These are phyloP conservation scores for Annulohypoxylon nitens DNA, from an alignment of 495 filamentous ascomycete species.

Conservation along the genomic window DNA sequence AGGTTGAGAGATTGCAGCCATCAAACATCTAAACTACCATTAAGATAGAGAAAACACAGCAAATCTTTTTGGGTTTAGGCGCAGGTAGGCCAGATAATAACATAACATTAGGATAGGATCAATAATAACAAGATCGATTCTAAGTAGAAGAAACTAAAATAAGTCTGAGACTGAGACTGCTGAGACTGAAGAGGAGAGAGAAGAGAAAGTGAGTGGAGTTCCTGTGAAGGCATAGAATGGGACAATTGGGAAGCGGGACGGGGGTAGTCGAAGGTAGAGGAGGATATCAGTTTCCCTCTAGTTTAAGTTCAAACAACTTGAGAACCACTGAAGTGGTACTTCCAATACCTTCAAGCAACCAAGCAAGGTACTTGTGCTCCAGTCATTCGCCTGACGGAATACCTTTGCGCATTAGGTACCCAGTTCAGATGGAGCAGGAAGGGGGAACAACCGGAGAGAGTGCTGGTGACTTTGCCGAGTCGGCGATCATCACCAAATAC, in stretches of 20 bases:
- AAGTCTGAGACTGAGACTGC: slow-evolving; percentile 23
- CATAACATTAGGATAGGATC: slow-evolving; percentile 42
- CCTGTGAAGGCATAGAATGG: slow-evolving; percentile 45
- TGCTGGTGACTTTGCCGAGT: slow-evolving; percentile 24
- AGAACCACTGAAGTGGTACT: slow-evolving; percentile 10
- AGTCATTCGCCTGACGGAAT: slow-evolving; percentile 43
- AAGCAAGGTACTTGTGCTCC: slow-evolving; percentile 20
- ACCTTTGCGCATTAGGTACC: slow-evolving; percentile 40
- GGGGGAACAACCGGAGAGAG: slow-evolving; percentile 8
- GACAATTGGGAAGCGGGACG: slow-evolving; percentile 48
- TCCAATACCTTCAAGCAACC: neutral
- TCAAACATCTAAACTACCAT: slow-evolving; percentile 48
- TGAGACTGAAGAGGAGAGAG: neutral
- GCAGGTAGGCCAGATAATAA: slow-evolving; percentile 33
- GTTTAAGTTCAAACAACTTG: slow-evolving; percentile 4
- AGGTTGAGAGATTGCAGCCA: slow-evolving; percentile 48
- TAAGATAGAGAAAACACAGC: slow-evolving; percentile 30
- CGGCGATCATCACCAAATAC: slow-evolving; percentile 1
- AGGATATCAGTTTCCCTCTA: slow-evolving; percentile 35
- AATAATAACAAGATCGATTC: slow-evolving; percentile 41
- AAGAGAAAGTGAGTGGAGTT: slow-evolving; percentile 36
- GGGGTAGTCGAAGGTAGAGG: slow-evolving; percentile 39
- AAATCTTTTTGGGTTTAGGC: slow-evolving; percentile 33
- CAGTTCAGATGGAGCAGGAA: slow-evolving; percentile 18
- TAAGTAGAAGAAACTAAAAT: slow-evolving; percentile 29